Evolutionary conservation across 495 filamentous ascomycete genomes (phyloP).

Genomic region (Pseudomonodictys pantanalensis): DNA sequence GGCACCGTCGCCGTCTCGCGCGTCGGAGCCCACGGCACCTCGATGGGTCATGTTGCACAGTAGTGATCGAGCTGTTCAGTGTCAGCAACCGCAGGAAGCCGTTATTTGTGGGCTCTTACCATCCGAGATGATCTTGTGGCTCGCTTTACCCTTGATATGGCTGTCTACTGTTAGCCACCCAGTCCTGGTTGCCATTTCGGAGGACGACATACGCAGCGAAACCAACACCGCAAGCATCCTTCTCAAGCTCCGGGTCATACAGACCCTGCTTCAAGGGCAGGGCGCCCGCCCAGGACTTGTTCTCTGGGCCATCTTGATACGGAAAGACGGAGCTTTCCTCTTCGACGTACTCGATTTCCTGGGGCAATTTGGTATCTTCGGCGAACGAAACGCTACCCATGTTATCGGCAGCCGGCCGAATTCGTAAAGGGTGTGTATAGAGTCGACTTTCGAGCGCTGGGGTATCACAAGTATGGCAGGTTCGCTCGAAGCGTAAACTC

Average conservation of each 20-base stretch:
- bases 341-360: conserved; percentile 52
- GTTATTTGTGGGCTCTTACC: conserved; percentile 54
- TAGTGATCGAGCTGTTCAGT: conserved; percentile 70
- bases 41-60: conserved; percentile 99
- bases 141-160: conserved; percentile 94
- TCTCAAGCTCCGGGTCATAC: conserved; percentile 94
- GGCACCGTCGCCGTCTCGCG: conserved; percentile 94
- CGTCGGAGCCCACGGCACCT: conserved; percentile 96
- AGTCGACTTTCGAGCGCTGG: background rate
- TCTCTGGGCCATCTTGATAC: conserved; percentile 79
- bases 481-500: conserved; percentile 1
- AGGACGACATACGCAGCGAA: conserved; percentile 84
- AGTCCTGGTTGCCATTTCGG: background rate
- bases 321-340: conserved; percentile 65
- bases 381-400: conserved; percentile 62
- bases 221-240: conserved; percentile 99
- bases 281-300: conserved; percentile 91
- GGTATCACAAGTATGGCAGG: conserved; percentile 4
- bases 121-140: conserved; percentile 99
- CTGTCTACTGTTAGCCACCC: conserved; percentile 46
- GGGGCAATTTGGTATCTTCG: conserved; percentile 63
- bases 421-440: background rate
- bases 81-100: conserved; percentile 9
- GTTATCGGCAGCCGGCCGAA: conserved; percentile 50
- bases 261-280: conserved; percentile 97